Base-by-base conservation (phyloP, 352 stramenopile genomes). In the Pythium scleroteichum region DNA sequence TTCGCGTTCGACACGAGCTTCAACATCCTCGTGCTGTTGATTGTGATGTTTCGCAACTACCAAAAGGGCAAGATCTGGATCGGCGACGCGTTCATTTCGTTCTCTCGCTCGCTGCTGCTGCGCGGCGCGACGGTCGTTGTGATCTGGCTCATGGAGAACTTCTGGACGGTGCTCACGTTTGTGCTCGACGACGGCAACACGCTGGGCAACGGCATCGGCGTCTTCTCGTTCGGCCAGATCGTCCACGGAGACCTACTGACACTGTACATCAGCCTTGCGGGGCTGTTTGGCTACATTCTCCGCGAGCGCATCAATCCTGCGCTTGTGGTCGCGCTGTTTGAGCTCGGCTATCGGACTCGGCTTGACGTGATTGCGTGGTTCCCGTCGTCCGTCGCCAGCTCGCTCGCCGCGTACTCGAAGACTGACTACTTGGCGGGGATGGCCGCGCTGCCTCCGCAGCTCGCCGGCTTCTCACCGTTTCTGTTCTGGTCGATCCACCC, bases 161-260 rank as follows among this genome's bases (percentile, higher is more conserved):
- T 72, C 38, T 87, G 73, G 71, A 68, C 65, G 2, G 51, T 83
- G 1, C 69, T 67, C 0, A 69, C 82, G 45, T 83, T 78, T 17
- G 59, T 55, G 14, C 32, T 78, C 0, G 55, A 73, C 1, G 33
- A 74, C 0, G 63, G 58, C 1, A 38, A 59, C 27, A 13, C 17
- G 3, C 16, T 65, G 4, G n/a, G 22, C 17, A 26, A 23, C 8
- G 27, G 22, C 3, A 14, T 53, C 0, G 9, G 17, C 4, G 38
- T 53, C 17, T 58, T 54, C 14, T 24, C 29, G 8, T 39, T 40
- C 17, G 9, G 22, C 10, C 13, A 22, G 7, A 53, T 49, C 12
- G 55, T 61, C 10, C 41, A 40, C 14, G 59, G 50, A 8, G 59
- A 79, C 48, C 63, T 84, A 39, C 54, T 84, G 24, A 73, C 66